These are phyloP conservation scores for Penicillium soppii DNA, from an alignment of 495 filamentous ascomycete genomes.

Conservation along the genomic window DNA sequence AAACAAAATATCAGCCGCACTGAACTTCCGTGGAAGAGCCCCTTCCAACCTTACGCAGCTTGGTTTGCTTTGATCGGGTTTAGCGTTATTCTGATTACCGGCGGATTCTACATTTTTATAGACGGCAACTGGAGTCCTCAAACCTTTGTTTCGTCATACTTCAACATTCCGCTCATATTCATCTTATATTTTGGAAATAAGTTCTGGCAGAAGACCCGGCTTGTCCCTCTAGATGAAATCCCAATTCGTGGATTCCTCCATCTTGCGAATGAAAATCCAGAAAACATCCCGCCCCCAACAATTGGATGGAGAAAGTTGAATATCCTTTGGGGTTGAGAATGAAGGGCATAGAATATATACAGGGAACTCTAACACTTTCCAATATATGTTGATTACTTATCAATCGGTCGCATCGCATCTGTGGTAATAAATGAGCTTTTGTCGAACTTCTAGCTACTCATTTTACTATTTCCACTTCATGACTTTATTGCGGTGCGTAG, in stretches of 20 bases:
- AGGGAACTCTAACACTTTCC: too few species aligned
- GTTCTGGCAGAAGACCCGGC: conserved; percentile 46
- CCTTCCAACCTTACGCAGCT: conserved; percentile 46
- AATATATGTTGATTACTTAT: too few species aligned
- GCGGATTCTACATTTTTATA: conserved; percentile 33
- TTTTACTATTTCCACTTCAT: too few species aligned
- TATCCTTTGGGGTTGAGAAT: not conserved
- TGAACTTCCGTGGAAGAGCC: conserved; percentile 45
- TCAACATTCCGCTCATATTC: conserved; percentile 51
- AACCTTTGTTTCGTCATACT: conserved; percentile 19
- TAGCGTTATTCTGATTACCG: conserved; percentile 29
- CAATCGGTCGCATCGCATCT: too few species aligned
- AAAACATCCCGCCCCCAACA: conserved; percentile 2
- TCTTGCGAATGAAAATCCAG: not conserved
- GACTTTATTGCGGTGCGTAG: too few species aligned
- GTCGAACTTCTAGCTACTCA: too few species aligned
- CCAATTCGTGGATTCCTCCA: conserved; percentile 6
- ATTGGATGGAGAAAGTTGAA: not conserved
- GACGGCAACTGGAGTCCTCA: conserved; percentile 37
- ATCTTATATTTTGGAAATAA: conserved; percentile 52
- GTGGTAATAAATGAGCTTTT: too few species aligned
- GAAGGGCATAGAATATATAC: too few species aligned
- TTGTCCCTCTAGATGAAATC: conserved; percentile 48
- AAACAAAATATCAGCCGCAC: conserved; percentile 37
- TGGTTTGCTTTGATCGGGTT: conserved; percentile 45